Evolutionary conservation across 176 grass and related monocot species (phyloP).

Genomic region (Poa pratensis): DNA sequence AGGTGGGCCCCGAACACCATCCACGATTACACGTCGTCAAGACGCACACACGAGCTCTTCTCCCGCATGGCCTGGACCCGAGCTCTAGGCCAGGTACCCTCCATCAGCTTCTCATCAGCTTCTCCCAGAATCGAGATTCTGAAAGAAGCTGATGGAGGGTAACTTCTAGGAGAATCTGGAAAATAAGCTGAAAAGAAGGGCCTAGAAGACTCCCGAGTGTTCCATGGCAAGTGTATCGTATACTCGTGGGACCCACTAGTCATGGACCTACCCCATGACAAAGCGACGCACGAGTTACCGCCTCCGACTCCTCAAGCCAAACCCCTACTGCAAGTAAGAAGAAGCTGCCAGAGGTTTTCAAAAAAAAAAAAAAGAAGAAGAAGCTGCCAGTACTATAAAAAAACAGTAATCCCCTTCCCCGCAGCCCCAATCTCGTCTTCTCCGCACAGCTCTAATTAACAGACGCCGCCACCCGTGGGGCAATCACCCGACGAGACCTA

Average conservation of each 20-base stretch:
- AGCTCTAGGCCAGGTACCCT: no score
- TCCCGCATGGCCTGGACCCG: no score
- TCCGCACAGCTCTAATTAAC: conserved; percentile 6
- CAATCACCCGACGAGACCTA: not conserved
- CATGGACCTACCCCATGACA: not conserved
- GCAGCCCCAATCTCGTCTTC: not conserved
- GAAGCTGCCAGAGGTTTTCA: conserved; percentile 5
- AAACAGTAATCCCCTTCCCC: not conserved
- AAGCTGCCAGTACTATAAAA: conserved; percentile 34
- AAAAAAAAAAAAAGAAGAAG: no score
- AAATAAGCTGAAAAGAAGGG: no score
- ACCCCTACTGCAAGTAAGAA: conserved; percentile 36
- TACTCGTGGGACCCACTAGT: fast-evolving
- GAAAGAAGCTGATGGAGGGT: no score
- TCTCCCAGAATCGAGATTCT: no score
- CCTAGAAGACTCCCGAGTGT: not conserved
- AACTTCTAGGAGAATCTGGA: no score
- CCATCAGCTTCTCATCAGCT: no score
- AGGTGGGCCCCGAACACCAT: no score
- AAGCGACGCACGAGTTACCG: not conserved
- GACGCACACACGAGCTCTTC: no score
- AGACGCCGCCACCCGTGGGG: conserved; percentile 16
- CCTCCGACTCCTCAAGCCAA: not conserved
- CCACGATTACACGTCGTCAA: no score
- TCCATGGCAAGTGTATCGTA: not conserved